Evolutionary conservation across 2,329 filamentous ascomycete species (phyloP).

Genomic region (Ophiosphaerella korrae): DNA sequence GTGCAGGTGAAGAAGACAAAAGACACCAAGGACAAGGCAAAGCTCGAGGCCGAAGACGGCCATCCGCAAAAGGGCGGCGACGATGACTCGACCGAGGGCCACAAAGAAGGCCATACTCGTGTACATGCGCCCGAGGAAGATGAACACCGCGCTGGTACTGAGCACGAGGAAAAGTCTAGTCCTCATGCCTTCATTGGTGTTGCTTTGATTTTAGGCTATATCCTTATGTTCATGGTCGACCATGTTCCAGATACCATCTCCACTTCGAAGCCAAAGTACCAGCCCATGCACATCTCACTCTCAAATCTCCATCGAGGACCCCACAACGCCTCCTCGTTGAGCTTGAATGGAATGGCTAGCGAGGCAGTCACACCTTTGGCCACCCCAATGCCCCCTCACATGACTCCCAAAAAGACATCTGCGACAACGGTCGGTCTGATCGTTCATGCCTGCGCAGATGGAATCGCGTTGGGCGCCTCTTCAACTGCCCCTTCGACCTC

Average conservation of each 20-base stretch:
- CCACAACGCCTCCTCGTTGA: conserved; percentile 47
- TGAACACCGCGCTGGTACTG: conserved; percentile 51
- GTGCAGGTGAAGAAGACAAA: conserved; percentile 26
- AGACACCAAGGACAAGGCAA: conserved; percentile 32
- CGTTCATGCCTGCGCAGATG: conserved; percentile 93
- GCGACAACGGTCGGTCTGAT: conserved; percentile 84
- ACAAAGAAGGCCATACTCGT: conserved; percentile 45
- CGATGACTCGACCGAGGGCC: conserved; percentile 46
- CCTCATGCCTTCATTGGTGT: conserved; percentile 83
- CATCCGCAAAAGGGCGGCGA: conserved; percentile 44
- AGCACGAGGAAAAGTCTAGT: conserved; percentile 47
- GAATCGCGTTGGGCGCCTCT: conserved; percentile 93
- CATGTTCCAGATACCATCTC: conserved; percentile 42
- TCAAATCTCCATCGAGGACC: conserved; percentile 71
- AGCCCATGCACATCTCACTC: conserved; percentile 84
- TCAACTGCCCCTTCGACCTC: conserved; percentile 63
- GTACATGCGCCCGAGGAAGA: conserved; percentile 38
- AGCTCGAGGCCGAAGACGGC: conserved; percentile 21
- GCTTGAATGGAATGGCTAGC: conserved; percentile 39
- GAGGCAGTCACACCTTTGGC: conserved; percentile 29
- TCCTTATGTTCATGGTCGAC: conserved; percentile 97
- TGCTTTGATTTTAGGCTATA: conserved; percentile 84
- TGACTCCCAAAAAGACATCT: conserved; percentile 31
- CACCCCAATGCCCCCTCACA: conserved; percentile 47
- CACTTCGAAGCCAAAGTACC: conserved; percentile 64